These are phyloP conservation scores for Coemansia sp. DNA, from an alignment of 192 early-diverging fungal species.

Conservation along the genomic window DNA sequence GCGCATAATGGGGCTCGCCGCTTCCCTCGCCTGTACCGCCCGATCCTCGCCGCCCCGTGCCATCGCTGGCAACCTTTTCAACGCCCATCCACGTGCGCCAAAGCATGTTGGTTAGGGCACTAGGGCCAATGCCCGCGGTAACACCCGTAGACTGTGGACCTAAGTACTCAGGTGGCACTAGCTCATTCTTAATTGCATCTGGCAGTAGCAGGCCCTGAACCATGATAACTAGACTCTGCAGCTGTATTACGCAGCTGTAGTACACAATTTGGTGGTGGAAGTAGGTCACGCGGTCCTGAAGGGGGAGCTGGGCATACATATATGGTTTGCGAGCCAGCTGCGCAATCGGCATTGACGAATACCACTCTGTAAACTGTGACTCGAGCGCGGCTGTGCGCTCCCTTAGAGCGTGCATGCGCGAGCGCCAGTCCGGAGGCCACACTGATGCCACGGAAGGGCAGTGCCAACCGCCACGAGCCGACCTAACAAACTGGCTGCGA, in stretches of 20 bases:
- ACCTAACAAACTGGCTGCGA: constrained; percentile 13
- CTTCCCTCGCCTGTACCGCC: not conserved
- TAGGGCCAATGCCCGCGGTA: constrained; percentile 13
- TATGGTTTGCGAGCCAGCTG: constrained; percentile 37
- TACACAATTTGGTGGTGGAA: constrained; percentile 51
- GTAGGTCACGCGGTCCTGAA: constrained; percentile 49
- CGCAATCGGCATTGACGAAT: constrained; percentile 43
- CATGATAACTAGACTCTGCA: constrained; percentile 44
- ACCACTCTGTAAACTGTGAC: constrained; percentile 44
- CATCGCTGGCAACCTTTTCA: constrained; percentile 4
- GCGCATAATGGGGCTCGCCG: constrained; percentile 13
- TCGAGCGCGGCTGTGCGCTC: constrained; percentile 40
- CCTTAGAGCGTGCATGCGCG: constrained; percentile 49
- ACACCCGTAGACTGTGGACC: not conserved
- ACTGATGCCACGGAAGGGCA: constrained; percentile 19
- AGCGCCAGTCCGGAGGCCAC: constrained; percentile 53
- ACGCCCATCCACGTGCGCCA: constrained; percentile 41
- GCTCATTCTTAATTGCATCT: constrained; percentile 25
- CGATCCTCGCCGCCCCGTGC: constrained; percentile 4
- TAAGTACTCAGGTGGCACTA: not conserved
- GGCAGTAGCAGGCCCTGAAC: constrained; percentile 43
- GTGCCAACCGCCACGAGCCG: constrained; percentile 23
- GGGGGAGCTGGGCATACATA: constrained; percentile 42
- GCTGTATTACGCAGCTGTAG: constrained; percentile 49
- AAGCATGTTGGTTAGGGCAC: constrained; percentile 32